phyloP scores from a whole-genome alignment of 352 stramenopile species.

The Aphanomyces stellatus region DNA sequence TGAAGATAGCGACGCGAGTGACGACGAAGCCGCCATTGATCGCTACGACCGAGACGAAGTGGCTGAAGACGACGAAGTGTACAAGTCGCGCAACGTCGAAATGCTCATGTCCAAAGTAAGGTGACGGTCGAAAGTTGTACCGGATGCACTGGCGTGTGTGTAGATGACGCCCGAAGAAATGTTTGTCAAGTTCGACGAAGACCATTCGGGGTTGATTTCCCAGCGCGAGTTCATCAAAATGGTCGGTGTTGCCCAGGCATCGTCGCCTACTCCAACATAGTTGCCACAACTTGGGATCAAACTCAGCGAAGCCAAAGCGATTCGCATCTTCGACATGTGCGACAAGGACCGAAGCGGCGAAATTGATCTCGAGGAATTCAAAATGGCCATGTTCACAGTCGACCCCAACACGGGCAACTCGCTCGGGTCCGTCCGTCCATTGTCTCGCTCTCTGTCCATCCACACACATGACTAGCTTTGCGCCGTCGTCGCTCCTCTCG shows the following conservation, averaged over 20 bases:
- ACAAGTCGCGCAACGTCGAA: conserved; percentile 54
- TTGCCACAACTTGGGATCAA: conserved; percentile 81
- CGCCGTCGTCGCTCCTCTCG: conserved; percentile 66
- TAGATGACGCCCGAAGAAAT: conserved; percentile 77
- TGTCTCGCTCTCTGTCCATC: neutral
- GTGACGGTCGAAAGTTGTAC: neutral
- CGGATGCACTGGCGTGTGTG: neutral
- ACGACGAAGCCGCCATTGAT: conserved; percentile 70
- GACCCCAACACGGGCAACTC: conserved; percentile 79
- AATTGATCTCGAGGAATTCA: conserved; percentile 92
- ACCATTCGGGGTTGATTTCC: conserved; percentile 85
- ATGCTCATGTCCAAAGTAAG: conserved; percentile 50
- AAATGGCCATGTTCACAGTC: conserved; percentile 87
- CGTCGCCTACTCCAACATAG: no score
- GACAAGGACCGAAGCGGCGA: conserved; percentile 84
- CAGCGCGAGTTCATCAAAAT: conserved; percentile 85
- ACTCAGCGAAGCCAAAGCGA: conserved; percentile 82
- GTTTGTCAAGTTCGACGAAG: conserved; percentile 88
- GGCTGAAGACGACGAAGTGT: conserved; percentile 26
- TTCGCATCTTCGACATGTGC: conserved; percentile 87
- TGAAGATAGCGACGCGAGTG: conserved; percentile 66
- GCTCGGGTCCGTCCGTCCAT: conserved; percentile 23
- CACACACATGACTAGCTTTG: conserved; percentile 40
- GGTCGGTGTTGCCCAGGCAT: conserved; percentile 42
- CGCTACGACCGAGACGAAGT: conserved; percentile 36